Evolutionary conservation across 352 stramenopile genomes (phyloP), one percentile per base, ranked within the genome.

Genomic region (Phytophthora litchii): DNA sequence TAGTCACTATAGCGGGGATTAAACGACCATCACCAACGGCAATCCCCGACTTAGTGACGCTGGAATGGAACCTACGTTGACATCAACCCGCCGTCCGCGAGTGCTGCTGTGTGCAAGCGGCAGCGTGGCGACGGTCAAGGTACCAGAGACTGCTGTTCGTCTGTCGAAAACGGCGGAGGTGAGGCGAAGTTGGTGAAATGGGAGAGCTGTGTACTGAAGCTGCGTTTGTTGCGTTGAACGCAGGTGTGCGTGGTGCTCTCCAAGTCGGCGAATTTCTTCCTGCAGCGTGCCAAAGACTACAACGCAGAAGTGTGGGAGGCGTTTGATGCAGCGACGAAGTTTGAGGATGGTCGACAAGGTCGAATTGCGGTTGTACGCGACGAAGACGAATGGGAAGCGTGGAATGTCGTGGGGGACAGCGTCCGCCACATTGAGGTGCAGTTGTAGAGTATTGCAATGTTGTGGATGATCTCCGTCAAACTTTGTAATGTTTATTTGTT

Each of bases 341-440:
- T 74, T 23, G 9, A 21, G 0, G 47, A 27, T 25, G 17, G 8
- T 3, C 27, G 19, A 13, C 4, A 13, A 13, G 52, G 36, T 19
- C 32, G 2, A 19, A 74, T 96, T 17, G 41, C 64, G 41, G 61
- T 95, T 13, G 42, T 91, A 20, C 76, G 67, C 5, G 86, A 97
- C 23, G 77, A 78, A 23, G 78, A 97, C 54, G 90, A 97, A 63
- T 97, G 90, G 90, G 44, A 59, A 16, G 56, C 60, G 20, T 97
- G 91, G 86, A 78, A 82, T 31, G 70, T 88, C 8, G 78, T 94
- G 1, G 84, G 89, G 2, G 88, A 97, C 49, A 74, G 63, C 6
- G 86, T 97, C 27, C 62, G 92, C 3, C 90, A 97, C 72, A 96
- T 97, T 63, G 82, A 97, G 47, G 86, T 97, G 54, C 1, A 16